Evolutionary conservation across 2,329 filamentous ascomycete genomes (phyloP), one percentile per base, ranked within the genome.

Genomic region (Aspergillus quadricinctus): DNA sequence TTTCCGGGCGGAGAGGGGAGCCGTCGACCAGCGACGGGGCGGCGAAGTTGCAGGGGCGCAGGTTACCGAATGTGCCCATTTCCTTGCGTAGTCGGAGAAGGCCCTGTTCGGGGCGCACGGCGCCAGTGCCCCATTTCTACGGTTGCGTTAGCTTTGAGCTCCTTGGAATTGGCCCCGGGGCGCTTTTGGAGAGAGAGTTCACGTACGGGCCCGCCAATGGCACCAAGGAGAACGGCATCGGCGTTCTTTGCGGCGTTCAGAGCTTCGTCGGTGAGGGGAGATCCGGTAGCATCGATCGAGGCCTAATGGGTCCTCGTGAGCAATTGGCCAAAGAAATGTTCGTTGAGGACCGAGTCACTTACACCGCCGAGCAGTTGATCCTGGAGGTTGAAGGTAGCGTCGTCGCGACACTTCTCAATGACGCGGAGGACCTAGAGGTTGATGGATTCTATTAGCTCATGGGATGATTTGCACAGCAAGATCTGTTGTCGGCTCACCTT

Each of bases 41-140:
- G 51, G 91, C 90, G 79, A 99, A 97, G 83, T 90, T 95, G 83
- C 93, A 97, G 9, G 92, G 93, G 5, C 93, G 88, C 57, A 97
- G 86, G 83, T 97, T 97, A 66, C 92, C 93, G 77, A 95, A 97
- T 55, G 93, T 91, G 70, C 84, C 83, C 82, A 97, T 89, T 77
- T 97, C 90, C 78, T 95, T 97, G 78, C 93, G 91, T 53, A 97
- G 89, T 65, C 81, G 84, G 60, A 97, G 87, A 67, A 97, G 86
- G 59, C 93, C 93, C 78, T 97, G 90, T 75, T 97, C 93, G 1
- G 93, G 93, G 48, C 92, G 90, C 61, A 97, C 88, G 56, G 86
- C 78, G 64, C 90, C 90, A 31, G 91, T 94, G 59, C 92, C 92
- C 91, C 92, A 97, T 90, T 97, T 85, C 81, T 84, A 54, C 45